Conservation (phyloP, 768 basidiomycete species). For the Russula brevipes region DNA sequence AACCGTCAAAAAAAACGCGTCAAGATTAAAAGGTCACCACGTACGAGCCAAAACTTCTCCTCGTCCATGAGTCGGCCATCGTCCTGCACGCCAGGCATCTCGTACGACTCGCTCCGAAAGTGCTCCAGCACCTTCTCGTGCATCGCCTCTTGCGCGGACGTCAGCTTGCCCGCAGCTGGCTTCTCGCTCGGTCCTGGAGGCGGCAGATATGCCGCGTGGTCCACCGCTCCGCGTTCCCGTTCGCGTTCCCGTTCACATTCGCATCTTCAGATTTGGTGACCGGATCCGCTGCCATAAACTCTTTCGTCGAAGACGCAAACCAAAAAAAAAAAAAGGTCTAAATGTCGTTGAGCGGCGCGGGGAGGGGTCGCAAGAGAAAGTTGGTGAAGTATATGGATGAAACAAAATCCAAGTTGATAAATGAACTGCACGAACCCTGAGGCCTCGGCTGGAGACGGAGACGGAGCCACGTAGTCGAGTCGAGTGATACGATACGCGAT, state of each 20-base stretch:
- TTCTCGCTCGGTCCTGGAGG: constrained; percentile 4
- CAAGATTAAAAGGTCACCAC: constrained; percentile 25
- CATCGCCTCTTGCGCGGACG: constrained; percentile 43
- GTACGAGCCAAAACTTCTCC: constrained; percentile 74
- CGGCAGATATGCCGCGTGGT: constrained; percentile 16
- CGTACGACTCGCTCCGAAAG: constrained; percentile 50
- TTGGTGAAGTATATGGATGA: too few species aligned
- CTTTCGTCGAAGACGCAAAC: too few species aligned
- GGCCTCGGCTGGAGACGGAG: too few species aligned
- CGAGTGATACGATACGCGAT: too few species aligned
- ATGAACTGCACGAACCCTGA: too few species aligned
- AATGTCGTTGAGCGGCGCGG: too few species aligned
- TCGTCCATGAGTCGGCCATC: constrained; percentile 48
- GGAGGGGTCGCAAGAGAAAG: too few species aligned
- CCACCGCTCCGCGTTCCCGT: neutral
- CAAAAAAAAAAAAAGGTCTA: neutral
- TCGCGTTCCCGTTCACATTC: neutral
- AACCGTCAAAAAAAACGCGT: neutral
- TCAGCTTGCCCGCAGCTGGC: constrained; percentile 28
- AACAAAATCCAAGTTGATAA: too few species aligned
- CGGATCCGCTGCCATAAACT: neutral
- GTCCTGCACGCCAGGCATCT: constrained; percentile 40
- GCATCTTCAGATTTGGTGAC: neutral
- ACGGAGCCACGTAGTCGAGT: too few species aligned
- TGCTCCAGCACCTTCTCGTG: constrained; percentile 53